Base-by-base conservation (phyloP, 2,329 filamentous ascomycete genomes). In the Nemania abortiva region DNA sequence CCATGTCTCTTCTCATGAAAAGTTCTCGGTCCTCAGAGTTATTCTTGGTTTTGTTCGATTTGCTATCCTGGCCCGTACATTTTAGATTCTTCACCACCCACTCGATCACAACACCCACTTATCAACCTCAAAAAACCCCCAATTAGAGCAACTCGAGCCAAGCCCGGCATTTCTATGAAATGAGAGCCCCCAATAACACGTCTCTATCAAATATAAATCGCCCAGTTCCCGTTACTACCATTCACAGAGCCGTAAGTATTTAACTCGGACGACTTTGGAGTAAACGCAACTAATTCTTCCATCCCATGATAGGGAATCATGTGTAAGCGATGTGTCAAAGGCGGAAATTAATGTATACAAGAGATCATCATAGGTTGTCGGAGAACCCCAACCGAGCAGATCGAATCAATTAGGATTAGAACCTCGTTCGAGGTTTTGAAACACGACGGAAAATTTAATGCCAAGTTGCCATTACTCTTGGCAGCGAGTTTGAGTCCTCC, bases 401-500 rank as follows among this genome's bases (percentile, higher is more conserved):
- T 31, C n/a, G 15, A 58, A 52, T 9, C 22, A 45, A 52, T 22
- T 53, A 34, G 29, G 47, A 45, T 29, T 11, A 15, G 37, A 61
- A 18, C 58, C 58, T 29, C n/a, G 31, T 20, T 47, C 31, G n/a
- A 24, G 22, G 22, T 45, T 34, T 59, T 49, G 27, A 34, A 34
- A 47, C 34, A 42, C 45, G 42, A 45, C 54, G 63, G 45, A 42
- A 65, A 59, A 59, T 58, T 18, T 1, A 39, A 18, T 15, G 20
- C 13, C 56, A 42, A n/a, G 42, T 47, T 37, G 31, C 47, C 37
- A 47, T 3, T 47, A 22, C 11, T 31, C 54, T 65, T 65, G 63
- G 63, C 63, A 53, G 27, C 13, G 47, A 53, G 47, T 34, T 65
- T 45, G 55, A 47, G 47, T 65, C 63, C 63, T 59, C 63, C 63